phyloP scores from a whole-genome alignment of 192 early-diverging fungal genomes.

The Podila horticola region DNA sequence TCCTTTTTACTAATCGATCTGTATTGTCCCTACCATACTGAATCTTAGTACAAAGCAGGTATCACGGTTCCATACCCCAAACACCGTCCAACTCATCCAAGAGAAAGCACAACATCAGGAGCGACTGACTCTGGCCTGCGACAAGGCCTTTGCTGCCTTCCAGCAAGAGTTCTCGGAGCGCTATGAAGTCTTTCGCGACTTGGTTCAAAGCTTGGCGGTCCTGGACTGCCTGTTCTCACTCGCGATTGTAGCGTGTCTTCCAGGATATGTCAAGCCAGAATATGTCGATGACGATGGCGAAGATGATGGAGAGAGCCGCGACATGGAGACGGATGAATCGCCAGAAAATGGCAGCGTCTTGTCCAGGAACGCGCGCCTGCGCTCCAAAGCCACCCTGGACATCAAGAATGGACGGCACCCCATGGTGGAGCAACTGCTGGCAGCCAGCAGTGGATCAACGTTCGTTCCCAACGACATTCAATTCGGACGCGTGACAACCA shows the following conservation, averaged over 20 bases:
- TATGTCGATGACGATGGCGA: constrained; percentile 56
- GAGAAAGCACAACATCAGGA: constrained; percentile 67
- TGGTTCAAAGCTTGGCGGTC: constrained; percentile 64
- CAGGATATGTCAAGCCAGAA: constrained; percentile 68
- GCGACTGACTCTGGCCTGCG: constrained; percentile 61
- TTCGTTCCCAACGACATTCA: constrained; percentile 75
- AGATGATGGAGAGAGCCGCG: background rate
- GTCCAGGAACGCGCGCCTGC: background rate
- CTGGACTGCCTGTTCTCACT: constrained; percentile 77
- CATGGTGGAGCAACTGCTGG: constrained; percentile 70
- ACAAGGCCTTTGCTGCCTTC: constrained; percentile 66
- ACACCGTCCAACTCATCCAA: constrained; percentile 62
- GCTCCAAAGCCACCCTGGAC: constrained; percentile 49
- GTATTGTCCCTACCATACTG: too few relatives aligned
- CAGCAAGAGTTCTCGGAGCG: constrained; percentile 63
- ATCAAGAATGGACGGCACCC: constrained; percentile 76
- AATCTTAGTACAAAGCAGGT: constrained; percentile 67
- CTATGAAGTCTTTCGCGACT: constrained; percentile 67
- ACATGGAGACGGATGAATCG: background rate
- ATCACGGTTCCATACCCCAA: constrained; percentile 75
- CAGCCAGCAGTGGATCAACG: constrained; percentile 6
- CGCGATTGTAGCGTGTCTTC: constrained; percentile 61
- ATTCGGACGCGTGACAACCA: constrained; percentile 33
- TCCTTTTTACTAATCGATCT: background rate
- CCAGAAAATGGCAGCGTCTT: background rate